Percentiles rank a stretch among this genome's conserved stretches.
Conservation (phyloP, 192 early-diverging fungal species). For the Coemansia sp. region DNA sequence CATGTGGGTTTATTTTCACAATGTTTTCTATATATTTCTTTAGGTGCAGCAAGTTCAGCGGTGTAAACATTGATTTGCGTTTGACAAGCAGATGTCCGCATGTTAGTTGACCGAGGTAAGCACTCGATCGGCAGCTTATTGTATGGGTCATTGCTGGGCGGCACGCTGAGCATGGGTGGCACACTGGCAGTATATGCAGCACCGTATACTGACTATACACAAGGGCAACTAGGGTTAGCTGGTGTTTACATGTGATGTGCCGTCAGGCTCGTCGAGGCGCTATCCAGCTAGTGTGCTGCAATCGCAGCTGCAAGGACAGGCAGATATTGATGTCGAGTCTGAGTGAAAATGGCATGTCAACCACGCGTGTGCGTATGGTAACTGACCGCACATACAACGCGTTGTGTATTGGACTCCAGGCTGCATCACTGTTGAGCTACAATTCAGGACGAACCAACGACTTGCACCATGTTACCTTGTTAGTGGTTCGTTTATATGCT, state of each 20-base stretch:
- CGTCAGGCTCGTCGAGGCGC: constrained; percentile 15
- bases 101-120: too few species aligned
- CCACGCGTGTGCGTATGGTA: constrained; percentile 41
- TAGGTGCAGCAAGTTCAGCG: too few species aligned
- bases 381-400: constrained; percentile 44
- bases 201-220: constrained; percentile 30
- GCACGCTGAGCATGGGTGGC: constrained; percentile 20
- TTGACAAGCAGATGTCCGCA: too few species aligned
- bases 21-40: too few species aligned
- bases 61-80: too few species aligned
- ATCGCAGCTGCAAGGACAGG: not conserved
- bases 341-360: constrained; percentile 44
- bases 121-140: not conserved
- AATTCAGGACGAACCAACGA: constrained; percentile 8
- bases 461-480: constrained; percentile 23
- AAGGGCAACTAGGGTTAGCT: constrained; percentile 38
- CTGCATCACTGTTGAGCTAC: constrained; percentile 18
- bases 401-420: constrained; percentile 22
- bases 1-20: not conserved
- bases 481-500: constrained; percentile 29
- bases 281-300: constrained; percentile 4
- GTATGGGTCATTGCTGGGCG: not conserved
- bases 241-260: constrained; percentile 11
- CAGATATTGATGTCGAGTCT: constrained; percentile 28
- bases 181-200: constrained; percentile 40